Evolutionary conservation across 129 eudicot species (phyloP).

Genomic region (Calendula officinalis): DNA sequence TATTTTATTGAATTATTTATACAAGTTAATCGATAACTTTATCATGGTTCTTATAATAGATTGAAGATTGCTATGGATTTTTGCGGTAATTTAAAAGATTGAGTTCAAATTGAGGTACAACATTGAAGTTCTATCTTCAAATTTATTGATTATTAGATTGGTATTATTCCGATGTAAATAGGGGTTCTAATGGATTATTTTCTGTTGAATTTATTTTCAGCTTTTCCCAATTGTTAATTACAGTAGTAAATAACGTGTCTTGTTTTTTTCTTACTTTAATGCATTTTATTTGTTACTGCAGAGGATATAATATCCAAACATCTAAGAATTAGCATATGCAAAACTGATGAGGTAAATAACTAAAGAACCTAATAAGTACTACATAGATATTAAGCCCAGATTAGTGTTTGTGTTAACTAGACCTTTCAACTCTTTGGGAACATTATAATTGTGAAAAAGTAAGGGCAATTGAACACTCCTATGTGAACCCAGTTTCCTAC

Average conservation of each 20-base stretch:
- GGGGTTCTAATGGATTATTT: neutral
- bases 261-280: constrained; percentile 10
- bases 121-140: constrained; percentile 10
- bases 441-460: no score
- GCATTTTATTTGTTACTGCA: constrained; percentile 44
- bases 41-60: constrained; percentile 68
- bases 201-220: no score
- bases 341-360: constrained; percentile 86
- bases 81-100: constrained; percentile 43
- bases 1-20: constrained; percentile 15
- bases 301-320: constrained; percentile 82
- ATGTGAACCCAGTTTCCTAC: no score
- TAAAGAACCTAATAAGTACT: constrained; percentile 11
- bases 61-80: constrained; percentile 69
- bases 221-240: no score
- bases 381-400: neutral
- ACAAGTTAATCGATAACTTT: neutral
- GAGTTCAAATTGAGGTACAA: constrained; percentile 6
- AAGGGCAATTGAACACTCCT: no score
- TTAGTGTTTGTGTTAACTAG: neutral
- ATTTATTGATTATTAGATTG: no score
- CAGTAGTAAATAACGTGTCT: no score
- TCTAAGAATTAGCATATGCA: constrained; percentile 86
- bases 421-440: no score
- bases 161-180: neutral